Percentiles rank a stretch among this genome's conserved stretches.
phyloP scores from a whole-genome alignment of 1,284 basidiomycete genomes.

The Fistulina hepatica region DNA sequence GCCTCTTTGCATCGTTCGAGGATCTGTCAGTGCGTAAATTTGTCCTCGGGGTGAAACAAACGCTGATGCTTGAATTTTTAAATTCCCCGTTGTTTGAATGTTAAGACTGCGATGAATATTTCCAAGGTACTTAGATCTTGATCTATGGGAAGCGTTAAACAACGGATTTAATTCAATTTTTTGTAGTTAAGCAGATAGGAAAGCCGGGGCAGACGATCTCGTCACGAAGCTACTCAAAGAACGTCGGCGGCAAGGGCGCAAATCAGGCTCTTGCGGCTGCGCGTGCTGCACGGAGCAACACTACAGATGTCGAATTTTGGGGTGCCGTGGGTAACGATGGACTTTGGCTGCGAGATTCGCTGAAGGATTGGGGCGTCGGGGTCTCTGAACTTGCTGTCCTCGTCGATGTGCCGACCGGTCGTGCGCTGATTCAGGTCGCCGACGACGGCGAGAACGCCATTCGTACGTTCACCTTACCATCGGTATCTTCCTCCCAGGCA shows the following conservation, averaged over 20 bases:
- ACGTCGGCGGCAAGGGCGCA: slow-evolving; percentile 47
- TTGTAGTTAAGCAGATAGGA: slow-evolving; percentile 36
- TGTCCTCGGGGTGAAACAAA: background rate
- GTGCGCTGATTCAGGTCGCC: slow-evolving; percentile 47
- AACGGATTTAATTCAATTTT: background rate
- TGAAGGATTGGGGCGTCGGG: slow-evolving; percentile 30
- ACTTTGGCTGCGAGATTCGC: slow-evolving; percentile 31
- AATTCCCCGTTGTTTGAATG: background rate
- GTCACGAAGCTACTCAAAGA: slow-evolving; percentile 33
- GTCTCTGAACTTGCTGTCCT: slow-evolving; percentile 27
- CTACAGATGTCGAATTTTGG: slow-evolving; percentile 28
- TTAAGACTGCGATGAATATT: slow-evolving; percentile 48
- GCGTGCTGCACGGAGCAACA: slow-evolving; percentile 29
- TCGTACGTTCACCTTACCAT: slow-evolving; percentile 24
- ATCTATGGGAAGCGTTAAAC: background rate
- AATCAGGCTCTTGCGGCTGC: slow-evolving; percentile 49
- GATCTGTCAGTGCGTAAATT: slow-evolving; percentile 39
- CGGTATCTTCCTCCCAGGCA: background rate
- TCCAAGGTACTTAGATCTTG: slow-evolving; percentile 30
- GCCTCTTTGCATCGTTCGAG: slow-evolving; percentile 33
- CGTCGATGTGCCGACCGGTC: slow-evolving; percentile 34
- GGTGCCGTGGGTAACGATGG: slow-evolving; percentile 42
- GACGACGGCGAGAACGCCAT: slow-evolving; percentile 48
- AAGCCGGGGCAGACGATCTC: slow-evolving; percentile 47
- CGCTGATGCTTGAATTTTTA: background rate